Evolutionary conservation across 148 eudicot genomes (phyloP), one percentile per base, ranked within the genome.

Genomic region (Euryodendron excelsum): DNA sequence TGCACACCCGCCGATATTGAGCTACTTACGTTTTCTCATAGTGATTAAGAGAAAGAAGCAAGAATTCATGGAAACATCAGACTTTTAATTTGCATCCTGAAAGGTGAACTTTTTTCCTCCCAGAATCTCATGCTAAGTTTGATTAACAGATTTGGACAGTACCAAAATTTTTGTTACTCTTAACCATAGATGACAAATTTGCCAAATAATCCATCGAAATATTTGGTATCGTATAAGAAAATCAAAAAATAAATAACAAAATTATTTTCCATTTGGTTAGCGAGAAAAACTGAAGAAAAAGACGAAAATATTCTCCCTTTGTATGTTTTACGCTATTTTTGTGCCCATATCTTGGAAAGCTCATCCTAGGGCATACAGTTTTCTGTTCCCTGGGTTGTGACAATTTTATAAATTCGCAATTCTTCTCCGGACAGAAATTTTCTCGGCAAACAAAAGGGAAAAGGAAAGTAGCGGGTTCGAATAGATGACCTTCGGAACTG

Each of bases 401-500:
- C 7, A 3, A 27, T 12, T 52, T 41, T 41, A 44, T n/a, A 65
- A 45, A 14, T 44, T 71, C 28, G 23, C 44, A 31, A 31, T 50
- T 53, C 11, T 36, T 33, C 33, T 52, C 4, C 28, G 10, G 30
- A 3, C 18, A 18, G 27, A 34, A n/a, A 58, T 23, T 60, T 37
- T 37, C 77, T 31, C 11, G 34, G 23, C 11, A 34, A 1, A 21
- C 39, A 37, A 20, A 2, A 6, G 21, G 31, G n/a, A 74, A 68
- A 3, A 3, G 12, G 47, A 39, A 44, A 27, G 20, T 60, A 45
- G 52, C 52, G 37, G 31, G 30, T 21, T 65, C 66, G 66, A 47
- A 25, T 56, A 59, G 34, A 4, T 25, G 62, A 86, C 97, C 94
- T 76, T 87, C 79, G n/a, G 94, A 90, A 68, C 65, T 76, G 78